A percentile compares a stretch with the other conserved stretches of the same genome.
phyloP scores from a whole-genome alignment of 202 grass and related monocot genomes.

The Zoysia matrella region DNA sequence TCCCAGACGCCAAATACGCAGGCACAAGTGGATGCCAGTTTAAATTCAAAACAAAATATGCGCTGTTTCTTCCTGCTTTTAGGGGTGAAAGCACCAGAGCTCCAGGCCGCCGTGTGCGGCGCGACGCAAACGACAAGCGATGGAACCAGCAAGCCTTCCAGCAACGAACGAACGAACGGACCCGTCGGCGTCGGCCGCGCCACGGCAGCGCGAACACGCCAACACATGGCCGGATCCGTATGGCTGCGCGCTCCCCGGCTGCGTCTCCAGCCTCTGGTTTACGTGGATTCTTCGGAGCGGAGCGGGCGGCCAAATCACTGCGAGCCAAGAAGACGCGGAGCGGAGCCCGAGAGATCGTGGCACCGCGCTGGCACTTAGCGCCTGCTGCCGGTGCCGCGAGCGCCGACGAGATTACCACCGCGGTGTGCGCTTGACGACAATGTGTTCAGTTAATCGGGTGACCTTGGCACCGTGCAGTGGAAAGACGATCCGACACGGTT shows the following conservation, averaged over 20 bases:
- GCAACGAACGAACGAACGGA: not conserved
- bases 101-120: slow-evolving; percentile 22
- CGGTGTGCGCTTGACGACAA: not conserved
- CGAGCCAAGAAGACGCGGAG: not conserved
- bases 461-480: not conserved
- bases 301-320: not conserved
- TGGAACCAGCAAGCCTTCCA: slow-evolving; percentile 13
- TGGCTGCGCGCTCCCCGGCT: slow-evolving; percentile 23
- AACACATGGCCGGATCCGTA: slow-evolving; percentile 4
- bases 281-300: not conserved
- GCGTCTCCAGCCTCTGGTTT: not conserved
- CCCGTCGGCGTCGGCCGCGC: slow-evolving; percentile 27
- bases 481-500: not conserved
- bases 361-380: not conserved
- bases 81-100: slow-evolving; percentile 4
- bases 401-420: not conserved
- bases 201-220: not conserved
- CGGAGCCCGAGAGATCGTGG: not conserved
- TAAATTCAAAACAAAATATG: not conserved
- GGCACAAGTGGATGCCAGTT: not conserved
- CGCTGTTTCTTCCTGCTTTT: not conserved
- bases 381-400: not conserved
- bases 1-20: not conserved
- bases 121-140: slow-evolving; percentile 7
- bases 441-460: not conserved